These are phyloP conservation scores for Epichloe elymi DNA, from an alignment of 2,329 filamentous ascomycete species.

Conservation along the genomic window DNA sequence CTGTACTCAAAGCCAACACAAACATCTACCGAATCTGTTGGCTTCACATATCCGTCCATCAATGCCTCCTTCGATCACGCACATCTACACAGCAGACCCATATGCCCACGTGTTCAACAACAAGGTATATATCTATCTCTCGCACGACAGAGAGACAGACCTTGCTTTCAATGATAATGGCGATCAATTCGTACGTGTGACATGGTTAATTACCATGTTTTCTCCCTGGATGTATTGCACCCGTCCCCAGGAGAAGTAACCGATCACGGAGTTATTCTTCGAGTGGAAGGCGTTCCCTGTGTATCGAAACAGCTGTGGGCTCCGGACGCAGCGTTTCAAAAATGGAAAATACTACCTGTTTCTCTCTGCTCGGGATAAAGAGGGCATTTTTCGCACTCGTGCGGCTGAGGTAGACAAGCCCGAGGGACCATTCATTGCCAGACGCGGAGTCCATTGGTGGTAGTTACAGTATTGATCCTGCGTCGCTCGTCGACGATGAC, in stretches of 20 bases:
- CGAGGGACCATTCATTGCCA: too few species aligned
- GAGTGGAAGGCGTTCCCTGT: conserved; percentile 54
- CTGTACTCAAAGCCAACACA: accelerated
- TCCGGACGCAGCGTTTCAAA: conserved; percentile 55
- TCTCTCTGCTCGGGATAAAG: conserved; percentile 49
- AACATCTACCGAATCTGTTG: conserved; percentile 11
- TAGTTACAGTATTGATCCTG: too few species aligned
- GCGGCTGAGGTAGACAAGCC: too few species aligned
- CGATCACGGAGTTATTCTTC: conserved; percentile 61
- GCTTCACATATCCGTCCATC: conserved; percentile 21
- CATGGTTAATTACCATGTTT: conserved; percentile 69
- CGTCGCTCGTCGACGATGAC: too few species aligned
- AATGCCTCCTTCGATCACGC: conserved; percentile 42
- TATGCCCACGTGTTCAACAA: conserved; percentile 69
- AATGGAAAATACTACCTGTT: conserved; percentile 62
- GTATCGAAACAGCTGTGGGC: conserved; percentile 71
- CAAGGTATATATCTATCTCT: conserved; percentile 68
- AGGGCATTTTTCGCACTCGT: too few species aligned
- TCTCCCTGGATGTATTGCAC: conserved; percentile 41
- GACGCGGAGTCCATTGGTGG: too few species aligned
- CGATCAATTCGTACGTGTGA: conserved; percentile 50
- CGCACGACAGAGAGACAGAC: conserved; percentile 68
- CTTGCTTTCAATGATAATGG: conserved; percentile 72
- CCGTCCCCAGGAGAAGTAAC: conserved; percentile 43
- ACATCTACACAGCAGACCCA: conserved; percentile 68